A percentile compares a stretch with the other conserved stretches of the same genome.
These are phyloP conservation scores for Hemisphaericaspora xylofermentans DNA, from an alignment of 1,139 yeast species.

Conservation along the genomic window DNA sequence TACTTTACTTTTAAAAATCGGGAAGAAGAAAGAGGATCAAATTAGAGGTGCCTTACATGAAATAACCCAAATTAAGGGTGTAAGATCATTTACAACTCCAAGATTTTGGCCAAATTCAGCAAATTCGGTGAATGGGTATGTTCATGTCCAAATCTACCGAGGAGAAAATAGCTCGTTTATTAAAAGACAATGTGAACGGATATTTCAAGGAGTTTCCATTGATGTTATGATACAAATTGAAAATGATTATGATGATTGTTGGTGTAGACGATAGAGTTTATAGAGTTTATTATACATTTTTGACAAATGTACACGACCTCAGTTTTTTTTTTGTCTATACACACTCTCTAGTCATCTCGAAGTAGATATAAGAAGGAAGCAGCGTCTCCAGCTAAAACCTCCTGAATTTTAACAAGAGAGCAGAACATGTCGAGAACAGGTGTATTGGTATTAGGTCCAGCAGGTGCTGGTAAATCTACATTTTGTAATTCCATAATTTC, in stretches of 20 bases:
- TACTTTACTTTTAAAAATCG: conserved; percentile 64
- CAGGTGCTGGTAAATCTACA: conserved; percentile 94
- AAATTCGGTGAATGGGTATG: conserved; percentile 48
- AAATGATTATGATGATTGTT: conserved; percentile 55
- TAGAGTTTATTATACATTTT: neutral
- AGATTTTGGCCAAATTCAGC: conserved; percentile 75
- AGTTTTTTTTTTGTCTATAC: neutral
- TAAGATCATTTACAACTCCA: conserved; percentile 82
- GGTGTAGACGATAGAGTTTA: conserved; percentile 43
- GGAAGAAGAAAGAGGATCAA: conserved; percentile 52
- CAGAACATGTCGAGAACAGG: conserved; percentile 86
- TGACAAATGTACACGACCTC: conserved; percentile 1
- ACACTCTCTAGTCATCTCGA: neutral
- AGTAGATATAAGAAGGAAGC: too few relatives aligned
- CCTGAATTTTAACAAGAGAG: neutral
- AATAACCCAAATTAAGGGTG: conserved; percentile 70
- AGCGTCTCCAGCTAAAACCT: neutral
- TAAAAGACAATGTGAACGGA: conserved; percentile 59
- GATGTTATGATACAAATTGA: conserved; percentile 63
- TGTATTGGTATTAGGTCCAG: conserved; percentile 93
- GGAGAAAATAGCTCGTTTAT: conserved; percentile 67
- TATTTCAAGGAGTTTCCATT: conserved; percentile 32
- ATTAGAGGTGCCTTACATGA: conserved; percentile 67
- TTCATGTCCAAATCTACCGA: conserved; percentile 67
- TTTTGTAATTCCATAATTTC: conserved; percentile 86